These are phyloP conservation scores for Candida vaughaniae DNA, from an alignment of 805 yeast species.

Conservation along the genomic window DNA sequence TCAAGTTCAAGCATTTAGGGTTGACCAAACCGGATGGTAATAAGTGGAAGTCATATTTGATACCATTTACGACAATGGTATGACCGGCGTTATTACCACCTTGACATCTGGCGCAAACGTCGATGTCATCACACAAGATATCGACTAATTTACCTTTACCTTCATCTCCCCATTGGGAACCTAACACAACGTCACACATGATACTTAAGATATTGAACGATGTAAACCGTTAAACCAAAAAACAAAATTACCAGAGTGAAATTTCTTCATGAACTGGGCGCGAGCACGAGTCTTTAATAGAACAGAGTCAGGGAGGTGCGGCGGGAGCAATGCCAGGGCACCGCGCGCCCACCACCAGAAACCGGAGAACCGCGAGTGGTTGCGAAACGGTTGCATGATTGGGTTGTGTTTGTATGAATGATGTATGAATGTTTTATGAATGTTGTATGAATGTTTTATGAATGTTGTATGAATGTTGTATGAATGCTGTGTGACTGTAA, in stretches of 20 bases:
- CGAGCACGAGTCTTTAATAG: neutral
- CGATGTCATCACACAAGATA: conserved; percentile 89
- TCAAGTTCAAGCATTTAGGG: conserved; percentile 82
- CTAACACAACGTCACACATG: conserved; percentile 94
- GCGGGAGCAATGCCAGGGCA: neutral
- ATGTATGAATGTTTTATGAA: no score
- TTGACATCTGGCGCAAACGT: conserved; percentile 95
- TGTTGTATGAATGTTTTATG: no score
- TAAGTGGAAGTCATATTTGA: conserved; percentile 97
- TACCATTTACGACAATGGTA: conserved; percentile 87
- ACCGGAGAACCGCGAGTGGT: no score
- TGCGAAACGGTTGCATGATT: no score
- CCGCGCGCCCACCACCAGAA: neutral
- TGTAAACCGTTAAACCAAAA: conserved; percentile 8
- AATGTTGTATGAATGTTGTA: no score
- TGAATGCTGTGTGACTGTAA: no score
- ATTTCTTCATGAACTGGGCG: no score
- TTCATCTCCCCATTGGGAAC: conserved; percentile 99
- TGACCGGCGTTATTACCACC: conserved; percentile 99
- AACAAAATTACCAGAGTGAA: no score
- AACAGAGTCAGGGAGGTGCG: neutral
- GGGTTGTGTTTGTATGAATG: no score
- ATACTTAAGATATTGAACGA: conserved; percentile 7
- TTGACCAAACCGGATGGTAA: conserved; percentile 97
- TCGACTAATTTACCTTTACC: conserved; percentile 99